Conservation (phyloP, 306 rosid genomes). For the Pterocarpus santalinus region DNA sequence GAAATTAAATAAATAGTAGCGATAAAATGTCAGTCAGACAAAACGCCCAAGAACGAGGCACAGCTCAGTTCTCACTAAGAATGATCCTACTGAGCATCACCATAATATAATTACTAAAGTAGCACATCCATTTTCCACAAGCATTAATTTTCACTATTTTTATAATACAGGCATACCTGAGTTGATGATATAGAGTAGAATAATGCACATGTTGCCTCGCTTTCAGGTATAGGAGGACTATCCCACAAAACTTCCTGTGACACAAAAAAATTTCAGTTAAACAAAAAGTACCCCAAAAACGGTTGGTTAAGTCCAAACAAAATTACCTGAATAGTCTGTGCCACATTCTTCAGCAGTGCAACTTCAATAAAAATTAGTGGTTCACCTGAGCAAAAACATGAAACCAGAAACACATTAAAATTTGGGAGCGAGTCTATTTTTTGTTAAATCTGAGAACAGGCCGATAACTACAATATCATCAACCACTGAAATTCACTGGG, state of each 20-base stretch:
- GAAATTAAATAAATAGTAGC: conserved; percentile 31
- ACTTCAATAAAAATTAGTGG: conserved; percentile 94
- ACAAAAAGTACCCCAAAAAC: neutral
- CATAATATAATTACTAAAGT: conserved; percentile 22
- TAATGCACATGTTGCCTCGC: conserved; percentile 89
- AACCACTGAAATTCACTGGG: conserved; percentile 30
- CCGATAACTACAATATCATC: neutral
- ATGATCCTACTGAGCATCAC: conserved; percentile 27
- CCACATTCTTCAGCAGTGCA: conserved; percentile 86
- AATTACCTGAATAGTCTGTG: conserved; percentile 78
- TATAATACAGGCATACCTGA: conserved; percentile 64
- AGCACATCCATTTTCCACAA: conserved; percentile 16
- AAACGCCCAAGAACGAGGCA: conserved; percentile 34
- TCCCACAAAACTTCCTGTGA: conserved; percentile 95
- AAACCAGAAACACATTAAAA: conserved; percentile 11
- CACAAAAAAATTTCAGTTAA: conserved; percentile 12
- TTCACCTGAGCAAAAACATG: conserved; percentile 60
- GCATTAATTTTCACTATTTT: conserved; percentile 26
- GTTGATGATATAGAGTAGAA: conserved; percentile 97
- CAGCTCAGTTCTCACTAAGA: conserved; percentile 42
- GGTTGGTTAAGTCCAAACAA: conserved; percentile 28
- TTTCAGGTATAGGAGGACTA: conserved; percentile 84
- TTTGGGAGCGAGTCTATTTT: neutral
- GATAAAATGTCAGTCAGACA: conserved; percentile 25
- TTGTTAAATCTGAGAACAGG: neutral